phyloP scores from a whole-genome alignment of 208 protist species.

The Acanthamoeba healyi region DNA sequence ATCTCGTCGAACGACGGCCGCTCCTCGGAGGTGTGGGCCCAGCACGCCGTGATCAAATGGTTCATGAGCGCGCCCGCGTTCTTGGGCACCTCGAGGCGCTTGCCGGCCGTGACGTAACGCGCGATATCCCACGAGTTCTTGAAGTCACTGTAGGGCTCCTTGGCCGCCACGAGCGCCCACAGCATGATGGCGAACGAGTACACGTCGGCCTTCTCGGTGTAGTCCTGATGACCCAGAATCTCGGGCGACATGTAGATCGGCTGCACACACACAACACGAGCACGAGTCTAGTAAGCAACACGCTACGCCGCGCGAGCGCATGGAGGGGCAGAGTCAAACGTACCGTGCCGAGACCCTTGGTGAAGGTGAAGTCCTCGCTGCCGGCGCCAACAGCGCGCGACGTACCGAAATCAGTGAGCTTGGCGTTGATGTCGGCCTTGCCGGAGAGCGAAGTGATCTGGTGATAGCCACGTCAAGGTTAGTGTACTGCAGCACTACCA shows the following conservation, averaged over 20 bases:
- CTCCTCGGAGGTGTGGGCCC: not conserved
- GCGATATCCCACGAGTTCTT: conserved; percentile 56
- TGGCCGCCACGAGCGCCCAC: not conserved
- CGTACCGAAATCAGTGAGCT: conserved; percentile 65
- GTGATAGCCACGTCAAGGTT: too few relatives aligned
- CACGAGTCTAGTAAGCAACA: not conserved
- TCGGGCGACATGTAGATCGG: conserved; percentile 84
- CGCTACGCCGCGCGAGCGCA: not conserved
- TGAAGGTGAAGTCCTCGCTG: conserved; percentile 24
- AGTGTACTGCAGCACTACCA: too few relatives aligned
- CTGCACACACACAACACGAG: too few relatives aligned
- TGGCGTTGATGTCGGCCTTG: conserved; percentile 73
- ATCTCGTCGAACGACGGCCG: conserved; percentile 13
- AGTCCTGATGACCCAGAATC: conserved; percentile 79
- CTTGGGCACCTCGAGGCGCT: conserved; percentile 40
- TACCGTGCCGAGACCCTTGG: conserved; percentile 65
- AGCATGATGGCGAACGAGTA: conserved; percentile 70
- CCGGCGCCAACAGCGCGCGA: conserved; percentile 24
- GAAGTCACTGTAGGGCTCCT: conserved; percentile 51
- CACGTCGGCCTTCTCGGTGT: conserved; percentile 85
- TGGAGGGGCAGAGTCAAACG: not conserved
- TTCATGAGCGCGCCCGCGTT: conserved; percentile 15
- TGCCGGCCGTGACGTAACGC: conserved; percentile 52
- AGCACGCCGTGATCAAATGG: conserved; percentile 36
- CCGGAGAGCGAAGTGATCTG: conserved; percentile 36